A percentile compares a stretch with the other conserved stretches of the same genome.
Evolutionary conservation across 1,284 basidiomycete species (phyloP).

Genomic region (Ganoderma multipileum): DNA sequence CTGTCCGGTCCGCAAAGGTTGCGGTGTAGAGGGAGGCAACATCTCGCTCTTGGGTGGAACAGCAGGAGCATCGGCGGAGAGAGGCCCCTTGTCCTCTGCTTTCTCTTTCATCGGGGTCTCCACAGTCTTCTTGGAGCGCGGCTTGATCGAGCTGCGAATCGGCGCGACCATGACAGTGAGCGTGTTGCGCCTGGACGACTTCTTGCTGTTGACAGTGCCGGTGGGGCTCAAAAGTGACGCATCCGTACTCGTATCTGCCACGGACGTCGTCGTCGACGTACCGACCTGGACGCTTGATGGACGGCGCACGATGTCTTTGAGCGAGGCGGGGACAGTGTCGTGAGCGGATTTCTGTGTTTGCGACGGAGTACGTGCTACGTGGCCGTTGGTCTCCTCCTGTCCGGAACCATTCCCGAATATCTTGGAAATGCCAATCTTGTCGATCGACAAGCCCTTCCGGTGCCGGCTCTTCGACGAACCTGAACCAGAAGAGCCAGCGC

Average conservation of each 20-base stretch:
- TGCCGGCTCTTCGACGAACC: conserved; percentile 55
- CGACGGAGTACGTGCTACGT: conserved; percentile 43
- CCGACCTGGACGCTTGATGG: conserved; percentile 46
- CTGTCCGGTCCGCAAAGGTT: conserved; percentile 21
- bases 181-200: conserved; percentile 71
- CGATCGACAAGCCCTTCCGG: conserved; percentile 70
- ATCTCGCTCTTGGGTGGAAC: conserved; percentile 32
- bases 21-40: conserved; percentile 35
- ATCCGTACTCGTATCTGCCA: conserved; percentile 34
- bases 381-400: conserved; percentile 33
- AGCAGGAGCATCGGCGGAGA: conserved; percentile 22
- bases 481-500: conserved; percentile 38
- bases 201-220: conserved; percentile 50
- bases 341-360: conserved; percentile 22
- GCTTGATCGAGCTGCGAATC: conserved; percentile 64
- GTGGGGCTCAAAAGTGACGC: conserved; percentile 45
- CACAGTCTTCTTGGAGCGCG: conserved; percentile 47
- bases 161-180: conserved; percentile 86
- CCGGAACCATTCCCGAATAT: conserved; percentile 51
- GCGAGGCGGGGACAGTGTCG: conserved; percentile 21
- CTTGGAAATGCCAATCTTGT: conserved; percentile 77
- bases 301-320: conserved; percentile 36
- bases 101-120: conserved; percentile 49
- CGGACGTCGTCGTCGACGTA: conserved; percentile 27
- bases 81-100: conserved; percentile 26